These are phyloP conservation scores for Withania somnifera DNA, from an alignment of 305 asterid species.

Conservation along the genomic window DNA sequence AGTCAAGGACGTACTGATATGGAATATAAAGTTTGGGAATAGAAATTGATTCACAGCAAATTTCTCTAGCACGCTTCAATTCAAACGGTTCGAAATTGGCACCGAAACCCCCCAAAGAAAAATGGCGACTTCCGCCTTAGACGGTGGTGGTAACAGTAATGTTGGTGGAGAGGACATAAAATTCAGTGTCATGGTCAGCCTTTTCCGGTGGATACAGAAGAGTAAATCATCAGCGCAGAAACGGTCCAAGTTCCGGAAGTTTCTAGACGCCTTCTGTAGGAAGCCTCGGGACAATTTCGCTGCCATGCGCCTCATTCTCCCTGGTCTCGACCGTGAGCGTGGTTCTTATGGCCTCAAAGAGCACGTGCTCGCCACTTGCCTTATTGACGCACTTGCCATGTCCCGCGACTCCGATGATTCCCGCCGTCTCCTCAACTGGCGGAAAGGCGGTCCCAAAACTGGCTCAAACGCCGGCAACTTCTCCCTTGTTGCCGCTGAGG, in stretches of 20 bases:
- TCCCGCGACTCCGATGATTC: constrained; percentile 87
- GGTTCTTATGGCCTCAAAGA: constrained; percentile 85
- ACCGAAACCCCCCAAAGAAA: not conserved
- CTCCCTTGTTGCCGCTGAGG: constrained; percentile 80
- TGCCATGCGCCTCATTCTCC: constrained; percentile 74
- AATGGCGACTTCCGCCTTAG: constrained; percentile 2
- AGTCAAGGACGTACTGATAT: not conserved
- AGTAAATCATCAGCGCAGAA: constrained; percentile 51
- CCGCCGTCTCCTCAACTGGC: constrained; percentile 79
- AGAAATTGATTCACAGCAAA: not conserved
- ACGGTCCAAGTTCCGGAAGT: constrained; percentile 84
- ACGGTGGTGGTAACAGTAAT: not conserved
- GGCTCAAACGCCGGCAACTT: constrained; percentile 80
- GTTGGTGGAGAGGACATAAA: constrained; percentile 38
- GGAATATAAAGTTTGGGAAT: not conserved
- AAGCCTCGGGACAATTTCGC: constrained; percentile 67
- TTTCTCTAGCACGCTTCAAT: not conserved
- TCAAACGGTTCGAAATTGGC: not conserved
- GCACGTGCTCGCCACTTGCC: constrained; percentile 82
- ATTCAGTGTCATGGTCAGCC: constrained; percentile 70
- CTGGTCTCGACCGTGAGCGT: constrained; percentile 80
- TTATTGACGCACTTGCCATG: constrained; percentile 82
- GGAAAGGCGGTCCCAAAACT: constrained; percentile 79
- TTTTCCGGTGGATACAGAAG: constrained; percentile 77
- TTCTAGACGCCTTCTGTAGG: constrained; percentile 73